A percentile compares a stretch with the other conserved stretches of the same genome.
These are phyloP conservation scores for Phytopythium chamaehyphon DNA, from an alignment of 352 stramenopile genomes.

Conservation along the genomic window DNA sequence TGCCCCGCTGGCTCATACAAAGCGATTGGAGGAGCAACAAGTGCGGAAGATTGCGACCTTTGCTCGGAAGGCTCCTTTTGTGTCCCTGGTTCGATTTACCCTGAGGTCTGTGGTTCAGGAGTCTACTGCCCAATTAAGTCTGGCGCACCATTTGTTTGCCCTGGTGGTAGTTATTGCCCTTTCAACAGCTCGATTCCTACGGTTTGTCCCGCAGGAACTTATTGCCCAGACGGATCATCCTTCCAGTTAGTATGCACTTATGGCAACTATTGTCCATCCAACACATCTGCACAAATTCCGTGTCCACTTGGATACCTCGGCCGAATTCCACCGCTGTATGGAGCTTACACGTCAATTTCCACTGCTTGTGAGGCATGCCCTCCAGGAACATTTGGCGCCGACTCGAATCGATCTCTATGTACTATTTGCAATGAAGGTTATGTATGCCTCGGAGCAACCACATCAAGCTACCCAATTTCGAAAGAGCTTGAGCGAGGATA, in stretches of 20 bases:
- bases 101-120: slow-evolving; percentile 40
- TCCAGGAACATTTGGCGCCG: slow-evolving; percentile 71
- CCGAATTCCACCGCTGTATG: slow-evolving; percentile 41
- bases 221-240: slow-evolving; percentile 44
- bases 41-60: slow-evolving; percentile 29
- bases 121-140: slow-evolving; percentile 60
- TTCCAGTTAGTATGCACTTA: slow-evolving; percentile 33
- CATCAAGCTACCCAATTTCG: slow-evolving; percentile 45
- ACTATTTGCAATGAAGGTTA: slow-evolving; percentile 71
- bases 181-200: slow-evolving; percentile 62
- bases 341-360: slow-evolving; percentile 37
- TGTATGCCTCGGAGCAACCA: slow-evolving; percentile 78
- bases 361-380: slow-evolving; percentile 76
- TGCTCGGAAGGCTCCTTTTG: slow-evolving; percentile 71
- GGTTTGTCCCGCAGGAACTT: slow-evolving; percentile 68
- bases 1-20: slow-evolving; percentile 52
- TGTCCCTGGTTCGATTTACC: slow-evolving; percentile 31
- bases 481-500: slow-evolving; percentile 76
- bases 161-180: slow-evolving; percentile 65
- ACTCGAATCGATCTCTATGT: slow-evolving; percentile 73
- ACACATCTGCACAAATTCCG: slow-evolving; percentile 42
- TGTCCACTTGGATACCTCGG: slow-evolving; percentile 80
- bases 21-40: slow-evolving; percentile 25
- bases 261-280: slow-evolving; percentile 73
- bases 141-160: slow-evolving; percentile 46